Evolutionary conservation across 306 rosid genomes (phyloP), one percentile per base, ranked within the genome.

Genomic region (Inga laurina): DNA sequence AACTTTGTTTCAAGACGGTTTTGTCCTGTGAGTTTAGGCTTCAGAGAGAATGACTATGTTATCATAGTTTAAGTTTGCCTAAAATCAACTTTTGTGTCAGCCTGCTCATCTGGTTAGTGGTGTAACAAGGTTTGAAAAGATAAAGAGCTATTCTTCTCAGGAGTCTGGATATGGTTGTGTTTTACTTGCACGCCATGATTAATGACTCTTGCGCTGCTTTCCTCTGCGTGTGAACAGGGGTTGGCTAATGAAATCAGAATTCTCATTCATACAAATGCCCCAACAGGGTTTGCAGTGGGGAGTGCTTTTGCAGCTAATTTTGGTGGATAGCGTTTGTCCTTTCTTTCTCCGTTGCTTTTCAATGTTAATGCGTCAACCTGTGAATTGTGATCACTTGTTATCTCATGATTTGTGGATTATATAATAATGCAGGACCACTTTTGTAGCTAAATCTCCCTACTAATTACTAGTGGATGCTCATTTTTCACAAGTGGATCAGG

Each of bases 351-450:
- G 8, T 65, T 27, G 39, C 7, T 65, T 65, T 14, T 14, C 41
- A 32, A 65, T 65, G 41, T 7, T 30, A 13, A 13, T 10, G 39
- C 30, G 7, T 13, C 39, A 64, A 30, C 69, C 7, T 64, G 39
- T n/a, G n/a, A n/a, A n/a, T n/a, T n/a, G n/a, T 30, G 37, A 6
- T 27, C 35, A 11, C 69, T 13, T 64, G 8, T 24, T 30, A 30
- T 32, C 39, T 4, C 71, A 32, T 10, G 71, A 65, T 70, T 64
- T 66, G 21, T 30, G 48, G 72, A 81, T 81, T 81, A 64, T 64
- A 71, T 51, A 48, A 27, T 51, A 57, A 19, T 62, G 64, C 79
- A 46, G 64, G 54, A 81, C 45, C 61, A 51, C 62, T 81, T 81
- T 48, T 37, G 15, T 37, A 76, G 48, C 13, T 21, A 21, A 57